Percentiles rank a stretch among this genome's conserved stretches.
Evolutionary conservation across 176 grass and related monocot species (phyloP).

Genomic region (Puya raimondii): DNA sequence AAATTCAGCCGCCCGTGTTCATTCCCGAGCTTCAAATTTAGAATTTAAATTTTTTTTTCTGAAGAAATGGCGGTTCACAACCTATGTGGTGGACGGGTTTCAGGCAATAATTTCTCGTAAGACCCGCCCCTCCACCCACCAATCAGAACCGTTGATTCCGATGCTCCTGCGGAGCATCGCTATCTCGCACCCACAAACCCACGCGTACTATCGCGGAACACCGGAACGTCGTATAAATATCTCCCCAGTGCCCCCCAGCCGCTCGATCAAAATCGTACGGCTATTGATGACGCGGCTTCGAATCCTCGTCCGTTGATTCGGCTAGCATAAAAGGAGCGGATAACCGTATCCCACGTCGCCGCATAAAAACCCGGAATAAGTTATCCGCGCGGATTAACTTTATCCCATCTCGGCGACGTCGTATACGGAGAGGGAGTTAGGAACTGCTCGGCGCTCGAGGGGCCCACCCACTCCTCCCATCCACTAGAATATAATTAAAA

Average conservation of each 20-base stretch:
- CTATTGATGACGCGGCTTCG: too few species aligned
- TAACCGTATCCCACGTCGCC: neutral
- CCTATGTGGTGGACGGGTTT: too few species aligned
- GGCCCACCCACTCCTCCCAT: neutral
- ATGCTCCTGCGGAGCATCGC: neutral
- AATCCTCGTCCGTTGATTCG: neutral
- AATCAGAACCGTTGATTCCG: neutral
- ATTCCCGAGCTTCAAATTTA: too few species aligned
- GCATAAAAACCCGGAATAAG: neutral
- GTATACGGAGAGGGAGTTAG: neutral
- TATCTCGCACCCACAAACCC: neutral
- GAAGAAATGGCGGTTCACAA: too few species aligned
- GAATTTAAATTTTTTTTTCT: too few species aligned
- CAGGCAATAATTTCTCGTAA: too few species aligned
- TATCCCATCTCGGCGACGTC: neutral
- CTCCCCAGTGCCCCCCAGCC: neutral
- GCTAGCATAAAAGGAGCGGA: neutral
- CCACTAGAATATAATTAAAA: neutral
- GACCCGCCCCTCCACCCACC: too few species aligned
- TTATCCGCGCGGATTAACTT: neutral
- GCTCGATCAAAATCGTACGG: neutral
- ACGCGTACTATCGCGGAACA: neutral
- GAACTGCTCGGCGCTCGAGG: neutral
- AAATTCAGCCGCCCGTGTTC: too few species aligned
- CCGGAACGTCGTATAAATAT: neutral